phyloP scores from a whole-genome alignment of 345 rosid genomes.

The Excoecaria agallocha region DNA sequence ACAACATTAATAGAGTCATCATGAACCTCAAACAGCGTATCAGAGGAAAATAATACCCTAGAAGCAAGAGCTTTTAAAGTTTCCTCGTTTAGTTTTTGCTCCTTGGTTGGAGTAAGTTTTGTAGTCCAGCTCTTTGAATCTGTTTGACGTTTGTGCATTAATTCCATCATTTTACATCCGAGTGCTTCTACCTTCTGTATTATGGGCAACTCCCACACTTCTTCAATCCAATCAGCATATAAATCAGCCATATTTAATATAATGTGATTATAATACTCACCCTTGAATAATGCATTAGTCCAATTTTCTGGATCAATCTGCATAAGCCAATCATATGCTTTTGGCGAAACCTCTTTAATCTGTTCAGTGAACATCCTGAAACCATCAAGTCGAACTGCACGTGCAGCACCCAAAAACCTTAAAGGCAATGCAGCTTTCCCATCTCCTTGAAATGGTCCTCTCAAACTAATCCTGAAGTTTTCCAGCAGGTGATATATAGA shows the following conservation, averaged over 20 bases:
- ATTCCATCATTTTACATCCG: constrained; percentile 45
- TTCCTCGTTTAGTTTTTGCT: constrained; percentile 60
- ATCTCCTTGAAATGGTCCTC: constrained; percentile 82
- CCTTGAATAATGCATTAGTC: constrained; percentile 64
- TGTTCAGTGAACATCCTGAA: constrained; percentile 56
- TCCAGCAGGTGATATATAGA: constrained; percentile 73
- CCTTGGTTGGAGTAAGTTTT: constrained; percentile 69
- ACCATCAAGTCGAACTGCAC: constrained; percentile 54
- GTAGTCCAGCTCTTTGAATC: constrained; percentile 55
- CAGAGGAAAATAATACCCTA: constrained; percentile 73
- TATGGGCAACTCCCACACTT: constrained; percentile 66
- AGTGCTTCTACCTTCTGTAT: constrained; percentile 57
- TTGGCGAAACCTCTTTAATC: constrained; percentile 59
- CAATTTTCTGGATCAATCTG: constrained; percentile 64
- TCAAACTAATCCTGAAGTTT: constrained; percentile 39
- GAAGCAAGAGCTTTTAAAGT: constrained; percentile 41
- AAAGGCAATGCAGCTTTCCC: constrained; percentile 68
- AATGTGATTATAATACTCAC: constrained; percentile 65
- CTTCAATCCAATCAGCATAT: constrained; percentile 68
- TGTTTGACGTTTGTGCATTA: constrained; percentile 45
- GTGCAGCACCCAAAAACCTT: constrained; percentile 70
- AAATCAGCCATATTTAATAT: constrained; percentile 55
- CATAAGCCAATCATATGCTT: constrained; percentile 83
- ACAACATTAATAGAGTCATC: constrained; percentile 64
- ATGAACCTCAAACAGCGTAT: constrained; percentile 86